These are phyloP conservation scores for Graphiopsis chlorocephala DNA, from an alignment of 2,329 filamentous ascomycete species.

Conservation along the genomic window DNA sequence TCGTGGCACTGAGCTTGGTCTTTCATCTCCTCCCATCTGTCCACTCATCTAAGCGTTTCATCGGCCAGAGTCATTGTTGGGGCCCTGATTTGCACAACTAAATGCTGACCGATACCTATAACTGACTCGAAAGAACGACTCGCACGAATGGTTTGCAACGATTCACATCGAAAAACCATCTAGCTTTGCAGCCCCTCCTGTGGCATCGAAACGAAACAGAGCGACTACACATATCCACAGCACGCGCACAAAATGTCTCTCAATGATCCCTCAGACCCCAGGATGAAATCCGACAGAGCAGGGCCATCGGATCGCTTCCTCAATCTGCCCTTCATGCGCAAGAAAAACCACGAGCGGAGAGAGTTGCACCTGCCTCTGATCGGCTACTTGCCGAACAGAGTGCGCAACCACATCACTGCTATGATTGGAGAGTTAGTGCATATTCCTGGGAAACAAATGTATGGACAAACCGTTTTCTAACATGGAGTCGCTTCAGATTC, in stretches of 20 bases:
- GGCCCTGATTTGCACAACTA: not conserved
- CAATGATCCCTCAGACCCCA: not conserved
- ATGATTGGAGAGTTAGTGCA: constrained; percentile 40
- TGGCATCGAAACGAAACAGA: not conserved
- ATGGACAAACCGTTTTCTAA: not conserved
- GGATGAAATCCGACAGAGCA: constrained; percentile 10
- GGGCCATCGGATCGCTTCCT: constrained; percentile 26
- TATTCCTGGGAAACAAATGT: not conserved
- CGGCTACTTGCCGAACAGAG: constrained; percentile 44
- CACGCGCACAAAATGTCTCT: not conserved
- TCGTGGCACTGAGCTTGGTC: not conserved
- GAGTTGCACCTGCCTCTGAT: constrained; percentile 41
- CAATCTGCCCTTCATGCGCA: constrained; percentile 40
- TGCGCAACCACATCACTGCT: constrained; percentile 45
- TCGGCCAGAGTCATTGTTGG: not conserved
- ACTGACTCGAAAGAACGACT: not conserved
- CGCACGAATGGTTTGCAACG: not conserved
- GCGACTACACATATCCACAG: not conserved
- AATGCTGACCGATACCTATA: not conserved
- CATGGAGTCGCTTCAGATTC: constrained; percentile 24
- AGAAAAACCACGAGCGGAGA: constrained; percentile 31
- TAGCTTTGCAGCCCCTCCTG: not conserved
- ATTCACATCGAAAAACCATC: not conserved
- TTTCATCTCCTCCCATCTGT: not conserved
- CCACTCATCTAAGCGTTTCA: not conserved